phyloP scores from a whole-genome alignment of 2,329 filamentous ascomycete species.

The Cryoendolithus antarcticus region DNA sequence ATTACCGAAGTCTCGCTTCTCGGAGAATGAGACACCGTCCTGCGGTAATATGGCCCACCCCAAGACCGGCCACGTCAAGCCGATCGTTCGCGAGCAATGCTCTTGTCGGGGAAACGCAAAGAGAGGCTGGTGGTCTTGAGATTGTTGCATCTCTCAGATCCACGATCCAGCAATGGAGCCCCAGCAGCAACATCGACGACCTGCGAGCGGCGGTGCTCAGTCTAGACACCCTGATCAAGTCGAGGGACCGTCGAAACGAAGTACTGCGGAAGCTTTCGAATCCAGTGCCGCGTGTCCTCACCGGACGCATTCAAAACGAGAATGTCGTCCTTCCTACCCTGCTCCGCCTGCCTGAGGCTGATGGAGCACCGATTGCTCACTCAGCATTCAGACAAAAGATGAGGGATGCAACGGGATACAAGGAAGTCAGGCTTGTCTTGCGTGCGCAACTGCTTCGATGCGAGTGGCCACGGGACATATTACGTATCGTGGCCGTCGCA shows the following conservation, averaged over 20 bases:
- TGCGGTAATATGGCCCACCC: too few species aligned
- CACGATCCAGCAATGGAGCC: constrained; percentile 1
- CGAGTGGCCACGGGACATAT: constrained; percentile 17
- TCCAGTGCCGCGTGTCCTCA: constrained; percentile 7
- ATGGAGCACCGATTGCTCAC: constrained; percentile 13
- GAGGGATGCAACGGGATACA: constrained; percentile 8
- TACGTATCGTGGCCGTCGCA: constrained; percentile 19
- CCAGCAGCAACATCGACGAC: constrained; percentile 5
- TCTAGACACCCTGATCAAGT: constrained; percentile 15
- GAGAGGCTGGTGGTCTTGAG: too few species aligned
- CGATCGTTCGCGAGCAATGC: too few species aligned
- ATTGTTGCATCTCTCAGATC: too few species aligned
- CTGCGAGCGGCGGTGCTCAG: constrained; percentile 6
- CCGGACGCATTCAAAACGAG: not conserved
- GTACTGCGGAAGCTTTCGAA: constrained; percentile 16
- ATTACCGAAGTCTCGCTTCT: too few species aligned
- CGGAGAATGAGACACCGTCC: too few species aligned
- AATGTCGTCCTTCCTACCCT: not conserved
- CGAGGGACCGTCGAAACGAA: constrained; percentile 11
- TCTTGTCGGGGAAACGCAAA: too few species aligned
- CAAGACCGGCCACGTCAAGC: too few species aligned
- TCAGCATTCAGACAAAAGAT: constrained; percentile 14
- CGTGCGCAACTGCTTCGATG: constrained; percentile 19
- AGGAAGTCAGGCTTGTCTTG: constrained; percentile 13
- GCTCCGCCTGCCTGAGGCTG: constrained; percentile 8